Conservation (phyloP, 2,329 filamentous ascomycete genomes). For the Aspergillus bombycis region DNA sequence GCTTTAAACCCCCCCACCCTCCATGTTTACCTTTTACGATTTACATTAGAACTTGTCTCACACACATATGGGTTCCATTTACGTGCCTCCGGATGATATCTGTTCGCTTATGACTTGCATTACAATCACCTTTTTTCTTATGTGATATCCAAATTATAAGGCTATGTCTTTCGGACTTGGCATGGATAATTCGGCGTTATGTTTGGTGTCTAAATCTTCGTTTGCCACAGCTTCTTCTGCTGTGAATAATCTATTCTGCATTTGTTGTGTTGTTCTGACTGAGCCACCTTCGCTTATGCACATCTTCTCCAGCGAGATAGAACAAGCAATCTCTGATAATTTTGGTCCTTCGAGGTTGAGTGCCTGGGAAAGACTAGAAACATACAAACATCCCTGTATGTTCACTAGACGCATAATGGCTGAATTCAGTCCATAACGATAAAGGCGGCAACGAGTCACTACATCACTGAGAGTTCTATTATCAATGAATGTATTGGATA, state of each 20-base stretch:
- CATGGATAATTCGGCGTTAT: constrained; percentile 37
- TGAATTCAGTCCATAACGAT: not conserved
- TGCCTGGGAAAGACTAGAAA: not conserved
- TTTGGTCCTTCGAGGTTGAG: not conserved
- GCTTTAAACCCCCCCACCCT: not conserved
- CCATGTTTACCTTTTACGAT: constrained; percentile 22
- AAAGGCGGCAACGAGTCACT: not conserved
- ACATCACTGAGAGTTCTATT: not conserved
- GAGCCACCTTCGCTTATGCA: not conserved
- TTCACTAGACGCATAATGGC: not conserved
- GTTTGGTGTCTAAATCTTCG: constrained; percentile 22
- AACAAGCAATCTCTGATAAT: not conserved
- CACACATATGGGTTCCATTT: constrained; percentile 38
- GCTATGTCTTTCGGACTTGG: constrained; percentile 28
- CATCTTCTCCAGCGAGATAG: not conserved
- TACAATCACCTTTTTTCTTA: constrained; percentile 20
- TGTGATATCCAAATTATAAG: constrained; percentile 31
- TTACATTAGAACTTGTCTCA: constrained; percentile 28
- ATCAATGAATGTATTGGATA: not conserved
- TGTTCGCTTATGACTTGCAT: constrained; percentile 30
- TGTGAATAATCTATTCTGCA: constrained; percentile 18
- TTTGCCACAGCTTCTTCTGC: constrained; percentile 15
- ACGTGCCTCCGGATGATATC: constrained; percentile 30
- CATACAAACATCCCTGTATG: not conserved
- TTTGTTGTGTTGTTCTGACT: constrained; percentile 10